Evolutionary conservation across 1,139 yeast genomes (phyloP).

Genomic region (Diutina neorugosa): DNA sequence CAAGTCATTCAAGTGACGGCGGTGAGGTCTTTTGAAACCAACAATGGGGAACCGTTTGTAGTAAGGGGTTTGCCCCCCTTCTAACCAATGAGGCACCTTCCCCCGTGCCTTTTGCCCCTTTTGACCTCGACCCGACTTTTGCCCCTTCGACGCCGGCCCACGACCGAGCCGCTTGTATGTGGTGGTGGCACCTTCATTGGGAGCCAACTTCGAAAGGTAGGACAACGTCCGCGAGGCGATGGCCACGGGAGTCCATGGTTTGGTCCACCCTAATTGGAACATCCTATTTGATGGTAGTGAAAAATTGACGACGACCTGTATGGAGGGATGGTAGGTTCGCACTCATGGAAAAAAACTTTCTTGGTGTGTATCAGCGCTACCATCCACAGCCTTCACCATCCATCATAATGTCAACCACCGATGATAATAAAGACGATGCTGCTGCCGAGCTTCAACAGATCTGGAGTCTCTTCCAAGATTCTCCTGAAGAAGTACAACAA

Average conservation of each 20-base stretch:
- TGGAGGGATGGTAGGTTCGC: not conserved
- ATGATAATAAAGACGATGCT: not conserved
- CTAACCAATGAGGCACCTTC: conserved; percentile 84
- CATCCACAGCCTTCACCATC: not conserved
- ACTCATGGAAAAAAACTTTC: not conserved
- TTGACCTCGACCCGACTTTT: conserved; percentile 95
- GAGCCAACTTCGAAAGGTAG: conserved; percentile 25
- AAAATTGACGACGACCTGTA: not conserved
- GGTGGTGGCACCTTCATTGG: conserved; percentile 29
- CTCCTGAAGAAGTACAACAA: not conserved
- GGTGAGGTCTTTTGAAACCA: conserved; percentile 63
- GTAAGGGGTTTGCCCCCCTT: conserved; percentile 98
- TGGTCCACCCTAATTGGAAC: not conserved
- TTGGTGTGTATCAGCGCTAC: not conserved
- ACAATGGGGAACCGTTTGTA: conserved; percentile 81
- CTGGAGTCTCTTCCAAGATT: conserved; percentile 2
- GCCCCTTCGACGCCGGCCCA: conserved; percentile 91
- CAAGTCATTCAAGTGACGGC: conserved; percentile 36
- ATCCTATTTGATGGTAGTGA: not conserved
- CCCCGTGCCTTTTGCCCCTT: conserved; percentile 98
- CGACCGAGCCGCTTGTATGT: conserved; percentile 74
- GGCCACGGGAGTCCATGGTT: not conserved
- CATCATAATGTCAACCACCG: not conserved
- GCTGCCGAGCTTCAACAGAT: conserved; percentile 1
- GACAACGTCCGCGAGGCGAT: conserved; percentile 8